Conservation (phyloP, 1,139 yeast genomes). For the Pichia sp. region DNA sequence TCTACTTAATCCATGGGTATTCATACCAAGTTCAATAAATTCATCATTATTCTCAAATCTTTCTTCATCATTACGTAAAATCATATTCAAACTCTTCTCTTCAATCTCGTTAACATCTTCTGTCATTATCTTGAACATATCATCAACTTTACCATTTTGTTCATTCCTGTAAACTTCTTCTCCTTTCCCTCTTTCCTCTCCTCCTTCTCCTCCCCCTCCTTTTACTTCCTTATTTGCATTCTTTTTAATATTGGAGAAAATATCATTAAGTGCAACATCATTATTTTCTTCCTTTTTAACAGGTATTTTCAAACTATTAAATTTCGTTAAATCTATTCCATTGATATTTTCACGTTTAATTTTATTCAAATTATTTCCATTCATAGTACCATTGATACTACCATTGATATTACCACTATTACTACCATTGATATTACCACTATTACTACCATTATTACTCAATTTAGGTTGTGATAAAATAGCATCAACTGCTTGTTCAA, state of each 20-base stretch:
- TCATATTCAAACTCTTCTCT: conserved; percentile 13
- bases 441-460: background rate
- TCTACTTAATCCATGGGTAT: too few relatives aligned
- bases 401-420: background rate
- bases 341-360: background rate
- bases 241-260: too few relatives aligned
- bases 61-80: conserved; percentile 6
- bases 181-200: background rate
- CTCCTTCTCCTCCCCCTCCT: background rate
- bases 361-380: background rate
- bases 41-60: background rate
- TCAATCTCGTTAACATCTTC: conserved; percentile 8
- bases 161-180: background rate
- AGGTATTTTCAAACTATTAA: background rate
- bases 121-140: conserved; percentile 6
- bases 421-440: background rate
- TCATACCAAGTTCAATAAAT: background rate
- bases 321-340: background rate
- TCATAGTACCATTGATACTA: background rate
- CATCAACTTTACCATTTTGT: background rate
- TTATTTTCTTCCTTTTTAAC: background rate
- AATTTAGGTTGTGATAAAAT: conserved; percentile 34
- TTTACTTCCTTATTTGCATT: too few relatives aligned
- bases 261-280: background rate
- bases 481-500: conserved; percentile 53